These are phyloP conservation scores for Pythium dissimile DNA, from an alignment of 352 stramenopile species.

Conservation along the genomic window DNA sequence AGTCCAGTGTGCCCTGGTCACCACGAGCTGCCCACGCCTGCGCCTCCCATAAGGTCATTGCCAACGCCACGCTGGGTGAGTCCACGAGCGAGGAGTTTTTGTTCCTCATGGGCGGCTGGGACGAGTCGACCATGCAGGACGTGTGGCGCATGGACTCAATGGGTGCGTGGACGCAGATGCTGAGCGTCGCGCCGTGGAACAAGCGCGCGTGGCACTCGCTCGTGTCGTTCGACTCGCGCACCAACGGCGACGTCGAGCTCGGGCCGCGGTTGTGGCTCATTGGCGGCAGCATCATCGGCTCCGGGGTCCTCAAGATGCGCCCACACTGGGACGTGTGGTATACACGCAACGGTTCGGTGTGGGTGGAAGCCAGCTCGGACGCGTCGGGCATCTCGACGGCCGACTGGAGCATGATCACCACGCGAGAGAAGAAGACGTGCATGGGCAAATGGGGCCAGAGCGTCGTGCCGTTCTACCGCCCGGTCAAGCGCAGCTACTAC, in stretches of 20 bases:
- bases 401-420: slow-evolving; percentile 69
- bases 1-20: slow-evolving; percentile 45
- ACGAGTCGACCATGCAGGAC: slow-evolving; percentile 57
- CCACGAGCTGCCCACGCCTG: slow-evolving; percentile 59
- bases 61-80: slow-evolving; percentile 53
- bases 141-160: slow-evolving; percentile 63
- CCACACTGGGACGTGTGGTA: slow-evolving; percentile 74
- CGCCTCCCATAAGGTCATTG: slow-evolving; percentile 44
- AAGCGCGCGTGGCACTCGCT: slow-evolving; percentile 70
- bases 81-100: slow-evolving; percentile 41
- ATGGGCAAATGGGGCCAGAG: slow-evolving; percentile 74
- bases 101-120: slow-evolving; percentile 70
- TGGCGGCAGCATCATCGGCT: slow-evolving; percentile 69
- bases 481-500: slow-evolving; percentile 47
- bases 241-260: slow-evolving; percentile 49
- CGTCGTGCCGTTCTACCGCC: slow-evolving; percentile 50
- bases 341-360: slow-evolving; percentile 54
- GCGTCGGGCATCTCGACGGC: slow-evolving; percentile 64
- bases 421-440: slow-evolving; percentile 42
- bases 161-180: slow-evolving; percentile 35
- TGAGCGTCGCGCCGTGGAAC: slow-evolving; percentile 46
- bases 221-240: slow-evolving; percentile 72
- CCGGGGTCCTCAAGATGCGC: slow-evolving; percentile 68
- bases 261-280: slow-evolving; percentile 72
- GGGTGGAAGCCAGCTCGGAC: slow-evolving; percentile 58